Evolutionary conservation across 805 yeast species (phyloP).

Genomic region (Candida pini): DNA sequence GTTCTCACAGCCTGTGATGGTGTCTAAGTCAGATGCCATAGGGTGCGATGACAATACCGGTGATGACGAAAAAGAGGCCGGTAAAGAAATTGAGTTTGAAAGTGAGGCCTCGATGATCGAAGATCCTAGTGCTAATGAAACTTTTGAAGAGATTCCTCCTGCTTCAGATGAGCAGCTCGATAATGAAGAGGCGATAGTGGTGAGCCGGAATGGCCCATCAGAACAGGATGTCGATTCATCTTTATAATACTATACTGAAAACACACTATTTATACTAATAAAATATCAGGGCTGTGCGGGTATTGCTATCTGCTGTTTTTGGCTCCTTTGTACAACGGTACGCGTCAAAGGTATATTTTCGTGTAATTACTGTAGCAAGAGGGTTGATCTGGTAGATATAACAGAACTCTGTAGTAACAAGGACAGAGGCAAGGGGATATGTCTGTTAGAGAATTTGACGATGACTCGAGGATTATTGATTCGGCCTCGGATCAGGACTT

Average conservation of each 20-base stretch:
- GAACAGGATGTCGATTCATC: background rate
- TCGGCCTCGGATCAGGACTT: conserved; percentile 18
- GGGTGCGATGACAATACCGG: conserved; percentile 7
- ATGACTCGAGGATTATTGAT: conserved; percentile 2
- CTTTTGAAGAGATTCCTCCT: conserved; percentile 22
- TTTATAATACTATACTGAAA: too few relatives aligned
- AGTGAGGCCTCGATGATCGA: conserved; percentile 17
- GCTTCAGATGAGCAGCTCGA: conserved; percentile 11
- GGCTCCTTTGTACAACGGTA: too few relatives aligned
- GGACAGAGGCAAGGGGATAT: background rate
- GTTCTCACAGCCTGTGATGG: conserved; percentile 22
- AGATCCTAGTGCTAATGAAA: conserved; percentile 16
- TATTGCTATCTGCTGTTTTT: background rate
- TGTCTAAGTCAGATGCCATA: conserved; percentile 13
- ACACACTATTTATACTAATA: too few relatives aligned
- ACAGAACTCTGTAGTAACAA: background rate
- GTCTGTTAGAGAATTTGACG: background rate
- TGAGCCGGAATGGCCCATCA: conserved; percentile 4
- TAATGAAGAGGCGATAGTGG: conserved; percentile 16
- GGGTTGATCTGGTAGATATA: background rate
- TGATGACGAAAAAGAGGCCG: conserved; percentile 5
- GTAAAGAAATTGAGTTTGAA: conserved; percentile 13
- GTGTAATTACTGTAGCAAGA: too few relatives aligned
- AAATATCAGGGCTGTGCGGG: background rate
- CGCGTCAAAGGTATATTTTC: too few relatives aligned